Evolutionary conservation across 2,329 filamentous ascomycete genomes (phyloP), one percentile per base, ranked within the genome.

Genomic region (Aspergillus sp.): DNA sequence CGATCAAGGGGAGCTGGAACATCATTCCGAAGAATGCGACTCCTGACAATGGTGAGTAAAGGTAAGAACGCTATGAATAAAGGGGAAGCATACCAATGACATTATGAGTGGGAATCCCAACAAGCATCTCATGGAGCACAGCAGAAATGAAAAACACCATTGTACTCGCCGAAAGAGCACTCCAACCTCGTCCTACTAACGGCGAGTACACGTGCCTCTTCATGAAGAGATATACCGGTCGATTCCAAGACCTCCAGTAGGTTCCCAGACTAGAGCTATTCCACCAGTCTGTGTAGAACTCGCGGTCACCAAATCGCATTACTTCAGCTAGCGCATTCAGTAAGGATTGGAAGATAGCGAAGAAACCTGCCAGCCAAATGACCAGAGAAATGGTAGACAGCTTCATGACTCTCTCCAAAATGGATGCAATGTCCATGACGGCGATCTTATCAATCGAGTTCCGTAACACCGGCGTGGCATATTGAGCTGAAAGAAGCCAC

Each of bases 231-330:
- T 95, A 95, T 5, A 98, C 91, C 1, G 93, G 93, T 66, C 94
- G 94, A 72, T 98, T 98, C 93, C 93, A 98, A 1, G 85, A 87
- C 19, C 90, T 83, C 91, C 91, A 96, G 74, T 98, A 98, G 4
- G 79, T 80, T 30, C 90, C 88, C 5, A 97, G 76, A 55, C 84
- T 90, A 47, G 84, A 83, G 54, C 84, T 88, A 64, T 98, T 98
- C 93, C 93, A 98, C 93, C 93, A 98, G 62, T 95, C 90, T 33
- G 88, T 85, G 68, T 98, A 98, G 68, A 98, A 98, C 45, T 90
- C 86, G 25, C 93, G 82, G 66, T 98, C 93, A 15, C 86, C 93
- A 61, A 98, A 98, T 39, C 81, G 79, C 74, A 89, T 86, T 10
- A 97, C 74, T 67, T 98, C 93, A 3, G 91, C 91, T 17, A 97